phyloP scores from a whole-genome alignment of 2,329 filamentous ascomycete species.

The Fusarium xyrophilum region DNA sequence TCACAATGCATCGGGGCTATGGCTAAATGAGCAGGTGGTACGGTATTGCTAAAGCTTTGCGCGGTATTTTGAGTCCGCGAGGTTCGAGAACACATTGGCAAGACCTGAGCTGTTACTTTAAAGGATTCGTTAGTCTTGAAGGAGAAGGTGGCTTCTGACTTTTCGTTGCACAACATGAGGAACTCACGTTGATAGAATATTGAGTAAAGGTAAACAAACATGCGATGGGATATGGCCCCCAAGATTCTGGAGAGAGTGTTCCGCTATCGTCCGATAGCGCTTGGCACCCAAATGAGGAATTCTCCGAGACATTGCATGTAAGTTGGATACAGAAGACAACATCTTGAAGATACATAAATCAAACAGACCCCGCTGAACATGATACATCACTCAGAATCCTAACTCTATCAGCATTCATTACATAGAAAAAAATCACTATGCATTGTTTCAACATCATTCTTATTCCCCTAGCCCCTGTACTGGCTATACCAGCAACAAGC shows the following conservation, averaged over 20 bases:
- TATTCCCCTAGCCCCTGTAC: not conserved
- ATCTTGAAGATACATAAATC: not conserved
- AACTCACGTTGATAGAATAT: not conserved
- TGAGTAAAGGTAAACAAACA: not conserved
- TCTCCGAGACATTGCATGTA: not conserved
- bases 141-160: not conserved
- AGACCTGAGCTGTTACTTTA: accelerated
- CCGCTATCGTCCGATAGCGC: not conserved
- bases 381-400: accelerated
- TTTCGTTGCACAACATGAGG: not conserved
- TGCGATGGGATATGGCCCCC: not conserved
- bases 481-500: not conserved
- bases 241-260: not conserved
- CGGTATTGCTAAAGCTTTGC: not conserved
- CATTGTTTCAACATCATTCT: not conserved
- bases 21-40: not conserved
- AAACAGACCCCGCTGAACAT: not conserved
- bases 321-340: accelerated
- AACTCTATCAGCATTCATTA: accelerated
- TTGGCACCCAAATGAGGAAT: not conserved
- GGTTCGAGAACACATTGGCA: not conserved
- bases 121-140: not conserved
- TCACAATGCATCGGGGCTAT: not conserved
- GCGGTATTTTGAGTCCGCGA: not conserved
- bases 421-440: not conserved